phyloP scores from a whole-genome alignment of 331 rosid species.

The Erythrophleum ivorense region DNA sequence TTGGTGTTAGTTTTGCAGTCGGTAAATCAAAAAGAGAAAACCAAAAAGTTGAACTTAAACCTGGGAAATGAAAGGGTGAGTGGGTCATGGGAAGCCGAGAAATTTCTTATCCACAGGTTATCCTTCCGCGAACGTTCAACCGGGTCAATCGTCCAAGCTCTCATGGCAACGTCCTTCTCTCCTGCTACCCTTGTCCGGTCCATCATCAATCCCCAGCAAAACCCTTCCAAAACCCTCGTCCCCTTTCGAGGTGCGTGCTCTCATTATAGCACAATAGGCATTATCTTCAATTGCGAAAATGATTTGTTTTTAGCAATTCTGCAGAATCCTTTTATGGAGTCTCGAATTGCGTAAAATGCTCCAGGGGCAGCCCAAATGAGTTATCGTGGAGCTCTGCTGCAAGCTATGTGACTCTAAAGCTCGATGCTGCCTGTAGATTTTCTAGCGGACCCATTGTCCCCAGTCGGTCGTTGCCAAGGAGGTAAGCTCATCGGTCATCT shows the following conservation, averaged over 20 bases:
- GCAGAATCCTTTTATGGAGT: conserved; percentile 54
- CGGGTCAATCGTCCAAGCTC: conserved; percentile 19
- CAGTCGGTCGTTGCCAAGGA: conserved; percentile 43
- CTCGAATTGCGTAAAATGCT: conserved; percentile 47
- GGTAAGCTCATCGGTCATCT: conserved; percentile 48
- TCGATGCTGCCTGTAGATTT: conserved; percentile 36
- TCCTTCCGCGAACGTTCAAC: neutral
- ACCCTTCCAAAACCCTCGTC: conserved; percentile 51
- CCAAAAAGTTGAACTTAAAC: neutral
- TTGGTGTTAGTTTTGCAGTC: too few relatives aligned
- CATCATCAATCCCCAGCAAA: conserved; percentile 52
- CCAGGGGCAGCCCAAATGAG: conserved; percentile 27
- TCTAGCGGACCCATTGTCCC: conserved; percentile 46
- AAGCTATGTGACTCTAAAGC: conserved; percentile 51
- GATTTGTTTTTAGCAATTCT: neutral
- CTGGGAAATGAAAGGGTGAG: neutral
- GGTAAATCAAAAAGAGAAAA: too few relatives aligned
- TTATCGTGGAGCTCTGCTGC: conserved; percentile 63
- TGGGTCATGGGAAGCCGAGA: neutral
- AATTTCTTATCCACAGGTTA: conserved; percentile 43
- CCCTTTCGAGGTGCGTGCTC: conserved; percentile 49
- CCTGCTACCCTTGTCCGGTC: conserved; percentile 58
- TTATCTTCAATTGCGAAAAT: neutral
- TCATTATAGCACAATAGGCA: neutral
- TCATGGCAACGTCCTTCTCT: conserved; percentile 78